Percentiles rank a stretch among this genome's conserved stretches.
phyloP scores from a whole-genome alignment of 2,329 filamentous ascomycete genomes.

The Trichoderma harzianum region DNA sequence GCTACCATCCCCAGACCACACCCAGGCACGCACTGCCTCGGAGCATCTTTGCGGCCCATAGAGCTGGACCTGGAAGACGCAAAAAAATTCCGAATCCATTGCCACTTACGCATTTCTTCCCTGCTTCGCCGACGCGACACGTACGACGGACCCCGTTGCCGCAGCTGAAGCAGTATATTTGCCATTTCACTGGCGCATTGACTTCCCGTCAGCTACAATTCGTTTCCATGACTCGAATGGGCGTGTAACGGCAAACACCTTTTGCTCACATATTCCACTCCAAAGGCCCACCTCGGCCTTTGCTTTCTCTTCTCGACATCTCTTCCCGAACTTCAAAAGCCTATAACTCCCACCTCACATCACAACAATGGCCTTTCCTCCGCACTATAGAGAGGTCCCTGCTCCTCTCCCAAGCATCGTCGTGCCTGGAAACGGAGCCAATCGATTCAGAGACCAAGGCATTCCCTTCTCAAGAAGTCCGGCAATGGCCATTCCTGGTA shows the following conservation, averaged over 20 bases:
- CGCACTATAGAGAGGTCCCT: slow-evolving; percentile 35
- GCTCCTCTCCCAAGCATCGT: slow-evolving; percentile 38
- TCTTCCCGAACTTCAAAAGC: not conserved
- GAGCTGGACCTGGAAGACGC: slow-evolving; percentile 14
- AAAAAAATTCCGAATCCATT: slow-evolving; percentile 3
- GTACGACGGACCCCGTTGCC: slow-evolving; percentile 7
- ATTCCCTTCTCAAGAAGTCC: slow-evolving; percentile 33
- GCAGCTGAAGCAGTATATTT: slow-evolving; percentile 8
- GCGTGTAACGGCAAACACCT: slow-evolving; percentile 8
- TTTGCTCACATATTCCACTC: not conserved
- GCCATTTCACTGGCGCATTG: slow-evolving; percentile 9
- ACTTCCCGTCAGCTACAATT: slow-evolving; percentile 2
- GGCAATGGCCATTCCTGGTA: slow-evolving; percentile 44
- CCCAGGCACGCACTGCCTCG: slow-evolving; percentile 10
- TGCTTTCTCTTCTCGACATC: not conserved
- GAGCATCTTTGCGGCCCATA: not conserved
- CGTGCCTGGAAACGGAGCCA: slow-evolving; percentile 29
- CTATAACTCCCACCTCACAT: not conserved
- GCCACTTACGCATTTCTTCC: slow-evolving; percentile 10
- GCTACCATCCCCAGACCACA: slow-evolving; percentile 6
- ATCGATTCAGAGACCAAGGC: slow-evolving; percentile 31
- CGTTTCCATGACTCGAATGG: slow-evolving; percentile 18
- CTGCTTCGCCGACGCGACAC: slow-evolving; percentile 12
- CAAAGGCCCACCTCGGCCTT: slow-evolving; percentile 13
- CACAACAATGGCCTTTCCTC: slow-evolving; percentile 36